Evolutionary conservation across 176 grass and related monocot species (phyloP).

Genomic region (bread wheat (Triticum aestivum)): DNA sequence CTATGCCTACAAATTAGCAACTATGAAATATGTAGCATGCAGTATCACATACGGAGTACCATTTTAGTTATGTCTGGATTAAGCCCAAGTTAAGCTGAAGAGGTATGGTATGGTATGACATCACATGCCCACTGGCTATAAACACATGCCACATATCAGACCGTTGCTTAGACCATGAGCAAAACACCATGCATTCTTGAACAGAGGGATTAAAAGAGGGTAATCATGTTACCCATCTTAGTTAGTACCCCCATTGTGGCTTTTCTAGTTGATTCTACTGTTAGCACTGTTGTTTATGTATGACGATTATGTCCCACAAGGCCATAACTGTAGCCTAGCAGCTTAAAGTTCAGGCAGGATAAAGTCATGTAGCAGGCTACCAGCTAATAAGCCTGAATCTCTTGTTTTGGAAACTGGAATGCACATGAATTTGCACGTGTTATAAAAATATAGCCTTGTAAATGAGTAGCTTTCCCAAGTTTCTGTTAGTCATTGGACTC

Average conservation of each 20-base stretch:
- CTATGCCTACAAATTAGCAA: neutral
- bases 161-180: neutral
- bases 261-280: neutral
- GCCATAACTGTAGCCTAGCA: neutral
- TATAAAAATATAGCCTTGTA: neutral
- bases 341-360: neutral
- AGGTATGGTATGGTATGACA: neutral
- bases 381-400: neutral
- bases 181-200: neutral
- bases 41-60: neutral
- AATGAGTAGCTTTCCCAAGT: neutral
- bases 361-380: neutral
- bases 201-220: neutral
- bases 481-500: neutral
- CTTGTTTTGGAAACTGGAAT: neutral
- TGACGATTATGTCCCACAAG: neutral
- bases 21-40: neutral
- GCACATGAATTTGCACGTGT: neutral
- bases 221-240: constrained; percentile 3
- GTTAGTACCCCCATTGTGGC: neutral
- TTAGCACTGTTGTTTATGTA: neutral
- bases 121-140: neutral
- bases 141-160: neutral
- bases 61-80: constrained; percentile 4
- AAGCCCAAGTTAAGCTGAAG: neutral